These are phyloP conservation scores for Chaetoscypha palmicola DNA, from an alignment of 2,329 filamentous ascomycete genomes.

Conservation along the genomic window DNA sequence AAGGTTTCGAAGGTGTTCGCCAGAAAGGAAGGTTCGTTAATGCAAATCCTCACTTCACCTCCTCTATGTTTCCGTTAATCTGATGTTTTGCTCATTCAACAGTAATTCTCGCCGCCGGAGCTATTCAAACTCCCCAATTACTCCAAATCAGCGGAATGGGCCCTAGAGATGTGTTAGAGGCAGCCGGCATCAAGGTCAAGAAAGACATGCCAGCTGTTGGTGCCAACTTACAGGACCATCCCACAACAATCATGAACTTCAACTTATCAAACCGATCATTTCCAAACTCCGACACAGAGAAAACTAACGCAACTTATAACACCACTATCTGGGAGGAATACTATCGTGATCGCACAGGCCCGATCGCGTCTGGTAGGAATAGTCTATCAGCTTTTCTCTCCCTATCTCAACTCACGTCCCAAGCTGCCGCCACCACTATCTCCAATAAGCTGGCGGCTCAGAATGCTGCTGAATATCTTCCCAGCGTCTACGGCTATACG, in stretches of 20 bases:
- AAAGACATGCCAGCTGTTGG: slow-evolving; percentile 15
- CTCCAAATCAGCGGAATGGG: slow-evolving; percentile 30
- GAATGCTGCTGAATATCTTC: slow-evolving; percentile 34
- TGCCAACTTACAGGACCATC: slow-evolving; percentile 17
- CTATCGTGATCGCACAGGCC: slow-evolving; percentile 1
- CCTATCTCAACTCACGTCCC: slow-evolving; percentile 22
- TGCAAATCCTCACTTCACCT: too few species aligned
- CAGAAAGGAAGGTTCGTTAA: slow-evolving; percentile 1
- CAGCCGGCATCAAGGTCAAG: slow-evolving; percentile 8
- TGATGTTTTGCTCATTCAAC: too few species aligned
- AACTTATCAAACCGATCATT: slow-evolving; percentile 4
- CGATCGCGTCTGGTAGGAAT: slow-evolving; percentile 5
- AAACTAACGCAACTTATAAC: slow-evolving; percentile 22
- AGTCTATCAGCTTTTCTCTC: slow-evolving; percentile 3
- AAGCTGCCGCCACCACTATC: not conserved
- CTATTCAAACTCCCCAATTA: slow-evolving; percentile 25
- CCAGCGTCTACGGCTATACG: slow-evolving; percentile 7
- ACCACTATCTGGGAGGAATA: slow-evolving; percentile 29
- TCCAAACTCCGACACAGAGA: slow-evolving; percentile 6
- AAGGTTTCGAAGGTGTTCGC: not conserved
- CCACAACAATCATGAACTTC: slow-evolving; percentile 2
- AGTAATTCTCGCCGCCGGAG: slow-evolving; percentile 25
- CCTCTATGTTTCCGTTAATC: too few species aligned
- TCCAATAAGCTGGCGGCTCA: slow-evolving; percentile 16
- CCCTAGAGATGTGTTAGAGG: slow-evolving; percentile 6